These are phyloP conservation scores for Taphrina flavorubra DNA, from an alignment of 1,139 yeast genomes.

Conservation along the genomic window DNA sequence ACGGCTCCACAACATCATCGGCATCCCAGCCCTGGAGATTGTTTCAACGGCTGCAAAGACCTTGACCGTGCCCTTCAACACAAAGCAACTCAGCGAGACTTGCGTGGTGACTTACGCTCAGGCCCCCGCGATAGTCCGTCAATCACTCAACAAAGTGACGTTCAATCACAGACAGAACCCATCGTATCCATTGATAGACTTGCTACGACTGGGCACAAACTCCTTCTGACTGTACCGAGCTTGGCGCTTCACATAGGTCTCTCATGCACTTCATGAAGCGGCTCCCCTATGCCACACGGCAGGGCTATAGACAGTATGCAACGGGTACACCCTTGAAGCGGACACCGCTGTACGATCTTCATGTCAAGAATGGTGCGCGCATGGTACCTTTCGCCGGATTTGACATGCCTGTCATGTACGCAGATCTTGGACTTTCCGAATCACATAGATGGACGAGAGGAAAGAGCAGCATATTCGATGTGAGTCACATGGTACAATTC, in stretches of 20 bases:
- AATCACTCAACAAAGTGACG: no score
- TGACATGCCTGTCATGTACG: constrained; percentile 88
- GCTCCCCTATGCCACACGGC: background rate
- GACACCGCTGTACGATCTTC: constrained; percentile 85
- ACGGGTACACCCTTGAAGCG: constrained; percentile 52
- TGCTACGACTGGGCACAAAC: no score
- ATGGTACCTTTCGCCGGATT: constrained; percentile 96
- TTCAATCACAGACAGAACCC: no score
- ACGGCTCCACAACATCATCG: no score
- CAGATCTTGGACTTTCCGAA: constrained; percentile 79
- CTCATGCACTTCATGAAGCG: background rate
- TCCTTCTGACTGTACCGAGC: no score
- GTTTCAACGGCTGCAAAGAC: no score
- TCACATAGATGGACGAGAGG: constrained; percentile 93
- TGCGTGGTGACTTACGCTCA: no score
- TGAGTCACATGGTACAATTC: constrained; percentile 76
- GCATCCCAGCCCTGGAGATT: no score
- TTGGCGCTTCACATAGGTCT: background rate
- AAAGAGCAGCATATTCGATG: constrained; percentile 90
- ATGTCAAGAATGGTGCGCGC: constrained; percentile 77
- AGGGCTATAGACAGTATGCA: constrained; percentile 4
- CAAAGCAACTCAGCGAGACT: no score
- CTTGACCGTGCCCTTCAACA: no score
- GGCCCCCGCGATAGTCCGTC: no score
- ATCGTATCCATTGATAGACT: no score